Conservation (phyloP, 495 filamentous ascomycete species). For the Thozetella sp. region DNA sequence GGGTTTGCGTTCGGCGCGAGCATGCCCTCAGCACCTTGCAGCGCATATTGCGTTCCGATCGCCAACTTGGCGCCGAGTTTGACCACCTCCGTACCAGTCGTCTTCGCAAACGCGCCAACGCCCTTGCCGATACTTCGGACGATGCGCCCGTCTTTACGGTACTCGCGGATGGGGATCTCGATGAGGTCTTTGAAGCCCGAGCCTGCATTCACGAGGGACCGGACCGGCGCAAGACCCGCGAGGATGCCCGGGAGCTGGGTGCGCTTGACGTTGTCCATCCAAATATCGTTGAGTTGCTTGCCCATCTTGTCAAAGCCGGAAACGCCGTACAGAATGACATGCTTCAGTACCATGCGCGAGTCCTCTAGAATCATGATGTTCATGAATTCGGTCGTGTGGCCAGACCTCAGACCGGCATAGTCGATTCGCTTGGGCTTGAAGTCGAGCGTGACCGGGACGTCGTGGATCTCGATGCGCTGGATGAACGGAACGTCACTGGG, state of each 20-base stretch:
- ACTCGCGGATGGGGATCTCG: constrained; percentile 87
- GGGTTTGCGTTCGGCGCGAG: constrained; percentile 52
- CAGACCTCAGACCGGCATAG: constrained; percentile 91
- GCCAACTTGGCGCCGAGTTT: constrained; percentile 94
- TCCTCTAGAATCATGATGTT: constrained; percentile 95
- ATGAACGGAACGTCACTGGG: constrained; percentile 82
- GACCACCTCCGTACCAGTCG: constrained; percentile 87
- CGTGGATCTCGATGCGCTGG: constrained; percentile 85
- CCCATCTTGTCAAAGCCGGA: constrained; percentile 88
- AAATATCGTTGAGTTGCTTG: constrained; percentile 88
- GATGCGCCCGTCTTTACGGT: constrained; percentile 90
- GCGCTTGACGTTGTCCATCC: constrained; percentile 91
- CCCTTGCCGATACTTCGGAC: constrained; percentile 92
- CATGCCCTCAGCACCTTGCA: constrained; percentile 85
- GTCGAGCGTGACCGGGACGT: constrained; percentile 81
- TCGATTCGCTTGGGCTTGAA: constrained; percentile 98
- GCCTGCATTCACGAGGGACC: constrained; percentile 87
- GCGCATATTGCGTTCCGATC: constrained; percentile 87
- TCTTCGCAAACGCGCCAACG: constrained; percentile 84
- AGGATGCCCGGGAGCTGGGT: constrained; percentile 91
- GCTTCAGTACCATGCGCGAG: constrained; percentile 82
- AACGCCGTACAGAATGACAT: constrained; percentile 90
- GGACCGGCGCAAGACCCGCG: constrained; percentile 86
- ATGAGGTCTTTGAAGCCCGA: constrained; percentile 84
- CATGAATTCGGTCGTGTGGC: constrained; percentile 99